Percentiles rank a stretch among this genome's conserved stretches.
Conservation (phyloP, 1,139 yeast genomes). For the Diutina rugosa region DNA sequence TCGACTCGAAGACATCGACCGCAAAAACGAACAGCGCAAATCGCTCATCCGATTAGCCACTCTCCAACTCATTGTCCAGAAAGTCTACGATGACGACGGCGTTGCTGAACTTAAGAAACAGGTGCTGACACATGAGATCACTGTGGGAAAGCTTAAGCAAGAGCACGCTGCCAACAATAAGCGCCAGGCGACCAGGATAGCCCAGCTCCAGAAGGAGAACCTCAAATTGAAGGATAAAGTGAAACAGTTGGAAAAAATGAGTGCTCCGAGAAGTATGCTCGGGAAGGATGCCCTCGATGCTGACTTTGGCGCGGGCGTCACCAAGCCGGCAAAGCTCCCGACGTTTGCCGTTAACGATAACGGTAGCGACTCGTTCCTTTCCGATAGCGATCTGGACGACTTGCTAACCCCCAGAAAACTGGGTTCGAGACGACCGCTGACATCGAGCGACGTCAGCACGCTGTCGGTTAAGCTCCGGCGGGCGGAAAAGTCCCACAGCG, state of each 20-base stretch:
- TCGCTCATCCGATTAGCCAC: not conserved
- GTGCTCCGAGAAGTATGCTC: not conserved
- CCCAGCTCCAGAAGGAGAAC: not conserved
- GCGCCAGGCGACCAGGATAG: not conserved
- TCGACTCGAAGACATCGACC: not conserved
- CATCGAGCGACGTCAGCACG: not conserved
- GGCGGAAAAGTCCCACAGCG: not conserved
- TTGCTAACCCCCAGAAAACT: not conserved
- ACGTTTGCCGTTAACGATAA: not conserved
- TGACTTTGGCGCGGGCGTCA: not conserved
- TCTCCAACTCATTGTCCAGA: not conserved
- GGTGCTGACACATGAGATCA: not conserved
- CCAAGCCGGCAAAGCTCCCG: not conserved
- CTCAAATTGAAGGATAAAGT: not conserved
- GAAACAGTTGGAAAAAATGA: not conserved
- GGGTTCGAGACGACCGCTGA: not conserved
- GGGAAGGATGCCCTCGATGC: not conserved
- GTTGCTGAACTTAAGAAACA: not conserved
- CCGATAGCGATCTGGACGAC: not conserved
- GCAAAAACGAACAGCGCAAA: not conserved
- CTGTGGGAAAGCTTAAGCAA: not conserved
- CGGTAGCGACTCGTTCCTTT: not conserved
- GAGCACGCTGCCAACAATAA: not conserved
- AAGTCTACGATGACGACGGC: not conserved
- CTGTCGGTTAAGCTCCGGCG: not conserved